A percentile compares a stretch with the other conserved stretches of the same genome.
Conservation (phyloP, 495 filamentous ascomycete species). For the Penicillium pancosmium region DNA sequence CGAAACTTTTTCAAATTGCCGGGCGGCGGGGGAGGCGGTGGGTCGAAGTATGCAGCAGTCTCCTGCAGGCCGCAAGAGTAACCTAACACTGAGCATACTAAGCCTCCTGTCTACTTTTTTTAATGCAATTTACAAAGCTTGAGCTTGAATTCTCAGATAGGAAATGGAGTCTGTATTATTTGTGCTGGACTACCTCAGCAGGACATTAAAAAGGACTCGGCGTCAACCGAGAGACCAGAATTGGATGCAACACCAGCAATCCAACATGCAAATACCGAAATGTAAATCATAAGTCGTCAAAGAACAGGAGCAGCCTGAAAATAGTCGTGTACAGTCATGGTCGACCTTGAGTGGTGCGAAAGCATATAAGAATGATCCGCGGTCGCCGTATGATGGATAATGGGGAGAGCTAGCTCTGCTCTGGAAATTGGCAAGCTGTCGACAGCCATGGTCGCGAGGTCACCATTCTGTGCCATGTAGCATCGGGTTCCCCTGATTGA, state of each 20-base stretch:
- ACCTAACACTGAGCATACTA: no score
- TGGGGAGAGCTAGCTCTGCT: no score
- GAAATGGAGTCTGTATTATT: background rate
- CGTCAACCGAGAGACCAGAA: background rate
- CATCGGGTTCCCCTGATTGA: no score
- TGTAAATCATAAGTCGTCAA: background rate
- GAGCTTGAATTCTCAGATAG: no score
- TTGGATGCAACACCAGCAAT: constrained; percentile 4
- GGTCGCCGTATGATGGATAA: background rate
- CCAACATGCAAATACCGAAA: constrained; percentile 2
- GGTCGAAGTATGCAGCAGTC: constrained; percentile 1
- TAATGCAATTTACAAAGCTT: no score
- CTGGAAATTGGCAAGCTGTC: no score
- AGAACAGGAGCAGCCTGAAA: background rate
- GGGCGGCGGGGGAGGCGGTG: constrained; percentile 35
- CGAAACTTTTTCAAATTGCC: constrained; percentile 51
- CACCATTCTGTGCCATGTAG: no score
- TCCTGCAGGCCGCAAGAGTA: no score
- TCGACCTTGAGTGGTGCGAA: background rate
- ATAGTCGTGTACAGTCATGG: background rate
- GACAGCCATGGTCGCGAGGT: no score
- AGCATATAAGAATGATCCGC: background rate
- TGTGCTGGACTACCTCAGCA: background rate
- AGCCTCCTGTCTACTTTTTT: no score
- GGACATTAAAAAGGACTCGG: background rate